phyloP scores from a whole-genome alignment of 2,329 filamentous ascomycete genomes.

The Triangularia setosa region DNA sequence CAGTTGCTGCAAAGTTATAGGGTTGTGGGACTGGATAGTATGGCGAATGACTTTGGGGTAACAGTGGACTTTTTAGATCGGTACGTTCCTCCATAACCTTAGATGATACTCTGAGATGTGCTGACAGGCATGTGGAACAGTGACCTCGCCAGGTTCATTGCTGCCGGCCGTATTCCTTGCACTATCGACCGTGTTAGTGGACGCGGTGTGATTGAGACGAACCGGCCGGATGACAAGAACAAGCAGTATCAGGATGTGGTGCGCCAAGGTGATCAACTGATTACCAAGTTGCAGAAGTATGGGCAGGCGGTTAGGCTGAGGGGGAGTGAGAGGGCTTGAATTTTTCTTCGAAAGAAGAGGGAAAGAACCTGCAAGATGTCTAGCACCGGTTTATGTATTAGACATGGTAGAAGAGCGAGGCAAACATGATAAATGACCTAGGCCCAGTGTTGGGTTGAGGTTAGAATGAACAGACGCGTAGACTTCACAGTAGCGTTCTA shows the following conservation, averaged over 20 bases:
- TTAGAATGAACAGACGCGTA: background rate
- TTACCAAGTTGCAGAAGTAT: conserved; percentile 99
- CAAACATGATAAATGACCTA: background rate
- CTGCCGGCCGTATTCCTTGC: conserved; percentile 87
- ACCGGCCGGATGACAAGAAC: conserved; percentile 97
- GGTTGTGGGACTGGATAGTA: conserved; percentile 92
- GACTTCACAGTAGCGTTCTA: background rate
- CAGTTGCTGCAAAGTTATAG: conserved; percentile 96
- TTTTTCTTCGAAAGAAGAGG: no score
- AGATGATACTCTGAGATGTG: background rate
- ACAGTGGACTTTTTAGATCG: conserved; percentile 94
- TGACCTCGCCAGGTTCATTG: conserved; percentile 95
- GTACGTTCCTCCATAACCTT: conserved; percentile 48
- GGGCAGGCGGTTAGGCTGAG: conserved; percentile 91
- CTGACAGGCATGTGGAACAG: conserved; percentile 39
- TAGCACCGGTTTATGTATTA: background rate
- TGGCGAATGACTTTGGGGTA: conserved; percentile 96
- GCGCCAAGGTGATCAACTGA: conserved; percentile 93
- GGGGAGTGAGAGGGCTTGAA: conserved; percentile 82
- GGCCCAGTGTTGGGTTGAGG: background rate
- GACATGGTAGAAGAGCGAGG: background rate
- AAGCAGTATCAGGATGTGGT: conserved; percentile 99
- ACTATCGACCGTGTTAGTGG: conserved; percentile 96
- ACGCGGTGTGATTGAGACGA: conserved; percentile 96
- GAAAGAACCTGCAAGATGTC: background rate